Evolutionary conservation across 495 filamentous ascomycete genomes (phyloP).

Genomic region (Hypomontagnella submonticulosa): DNA sequence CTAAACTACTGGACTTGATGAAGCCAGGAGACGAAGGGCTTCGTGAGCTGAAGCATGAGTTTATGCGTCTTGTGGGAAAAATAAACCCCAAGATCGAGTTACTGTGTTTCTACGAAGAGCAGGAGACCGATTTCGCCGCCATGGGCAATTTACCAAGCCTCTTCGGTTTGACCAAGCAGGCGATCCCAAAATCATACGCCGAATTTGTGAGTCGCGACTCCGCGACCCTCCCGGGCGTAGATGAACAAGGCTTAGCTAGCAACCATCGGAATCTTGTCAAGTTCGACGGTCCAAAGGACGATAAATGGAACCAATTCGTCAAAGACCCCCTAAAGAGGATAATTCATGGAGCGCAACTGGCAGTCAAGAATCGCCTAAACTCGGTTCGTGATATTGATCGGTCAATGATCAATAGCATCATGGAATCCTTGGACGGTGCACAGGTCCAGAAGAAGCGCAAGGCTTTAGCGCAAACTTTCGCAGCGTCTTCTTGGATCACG

Average conservation of each 20-base stretch:
- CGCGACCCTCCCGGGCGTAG: slow-evolving; percentile 48
- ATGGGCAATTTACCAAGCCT: slow-evolving; percentile 41
- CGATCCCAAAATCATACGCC: slow-evolving; percentile 41
- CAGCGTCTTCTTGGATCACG: slow-evolving; percentile 49
- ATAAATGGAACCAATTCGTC: slow-evolving; percentile 47
- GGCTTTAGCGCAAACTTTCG: slow-evolving; percentile 43
- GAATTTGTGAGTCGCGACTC: slow-evolving; percentile 51
- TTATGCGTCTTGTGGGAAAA: slow-evolving; percentile 46
- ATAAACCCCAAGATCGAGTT: slow-evolving; percentile 46
- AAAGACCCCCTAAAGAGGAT: slow-evolving; percentile 47
- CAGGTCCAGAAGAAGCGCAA: slow-evolving; percentile 45
- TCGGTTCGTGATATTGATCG: slow-evolving; percentile 48
- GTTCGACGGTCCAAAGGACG: slow-evolving; percentile 49
- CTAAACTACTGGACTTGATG: slow-evolving; percentile 50
- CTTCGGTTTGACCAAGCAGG: slow-evolving; percentile 39
- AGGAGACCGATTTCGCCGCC: slow-evolving; percentile 47
- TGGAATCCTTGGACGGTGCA: slow-evolving; percentile 42
- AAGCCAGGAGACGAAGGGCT: slow-evolving; percentile 48
- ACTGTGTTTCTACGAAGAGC: slow-evolving; percentile 49
- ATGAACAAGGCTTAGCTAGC: slow-evolving; percentile 46
- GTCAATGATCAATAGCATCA: slow-evolving; percentile 44
- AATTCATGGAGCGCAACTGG: slow-evolving; percentile 47
- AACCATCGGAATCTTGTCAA: slow-evolving; percentile 52
- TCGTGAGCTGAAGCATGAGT: slow-evolving; percentile 48
- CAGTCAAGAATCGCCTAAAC: slow-evolving; percentile 50